A percentile compares a stretch with the other conserved stretches of the same genome.
Conservation (phyloP, 169 alveolate species). For the Plasmodium vivax region DNA sequence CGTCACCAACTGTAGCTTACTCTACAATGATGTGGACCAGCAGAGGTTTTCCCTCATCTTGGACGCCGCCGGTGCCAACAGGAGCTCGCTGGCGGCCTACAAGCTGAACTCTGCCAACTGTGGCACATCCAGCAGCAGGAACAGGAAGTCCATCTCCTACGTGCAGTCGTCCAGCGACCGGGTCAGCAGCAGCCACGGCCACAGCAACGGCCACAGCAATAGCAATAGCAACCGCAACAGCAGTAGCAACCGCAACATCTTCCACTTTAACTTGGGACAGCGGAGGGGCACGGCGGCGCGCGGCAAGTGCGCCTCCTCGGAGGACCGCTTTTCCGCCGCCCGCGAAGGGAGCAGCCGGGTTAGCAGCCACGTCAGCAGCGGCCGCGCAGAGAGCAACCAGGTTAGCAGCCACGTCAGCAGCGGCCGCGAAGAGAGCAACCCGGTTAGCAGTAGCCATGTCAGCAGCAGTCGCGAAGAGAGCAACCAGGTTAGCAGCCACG, state of each 20-base stretch:
- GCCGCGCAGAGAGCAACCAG: neutral
- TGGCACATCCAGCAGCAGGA: neutral
- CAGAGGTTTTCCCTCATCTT: constrained; percentile 7
- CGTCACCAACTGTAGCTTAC: constrained; percentile 5
- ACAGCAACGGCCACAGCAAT: neutral
- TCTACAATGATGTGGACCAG: constrained; percentile 9
- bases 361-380: neutral
- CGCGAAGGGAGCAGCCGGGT: neutral
- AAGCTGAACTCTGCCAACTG: neutral
- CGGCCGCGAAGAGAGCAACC: neutral
- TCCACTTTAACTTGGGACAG: neutral
- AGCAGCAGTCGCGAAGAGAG: neutral
- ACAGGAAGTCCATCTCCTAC: constrained; percentile 4
- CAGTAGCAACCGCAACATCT: neutral
- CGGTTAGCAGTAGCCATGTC: neutral
- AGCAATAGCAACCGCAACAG: neutral
- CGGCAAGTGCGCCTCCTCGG: neutral
- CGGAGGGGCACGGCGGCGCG: neutral
- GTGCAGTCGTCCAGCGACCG: constrained; percentile 14
- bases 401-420: neutral
- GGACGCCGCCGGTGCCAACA: neutral
- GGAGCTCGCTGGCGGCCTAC: neutral
- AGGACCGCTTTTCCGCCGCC: neutral
- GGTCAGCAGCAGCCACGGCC: neutral
- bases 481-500: neutral